These are phyloP conservation scores for Phallus indusiatus DNA, from an alignment of 768 basidiomycete genomes.

Conservation along the genomic window DNA sequence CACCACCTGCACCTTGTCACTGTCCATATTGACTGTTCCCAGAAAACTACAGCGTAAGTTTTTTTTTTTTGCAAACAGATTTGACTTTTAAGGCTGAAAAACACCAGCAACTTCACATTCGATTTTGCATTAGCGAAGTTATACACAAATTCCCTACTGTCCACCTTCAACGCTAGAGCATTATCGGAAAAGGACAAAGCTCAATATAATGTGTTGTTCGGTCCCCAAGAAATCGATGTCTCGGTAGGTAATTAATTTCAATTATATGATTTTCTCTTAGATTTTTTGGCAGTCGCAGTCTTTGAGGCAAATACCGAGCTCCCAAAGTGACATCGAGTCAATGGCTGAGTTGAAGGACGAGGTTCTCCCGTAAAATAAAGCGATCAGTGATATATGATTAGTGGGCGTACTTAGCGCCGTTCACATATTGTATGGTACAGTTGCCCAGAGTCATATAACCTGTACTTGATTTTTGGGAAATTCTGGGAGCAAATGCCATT, in stretches of 20 bases:
- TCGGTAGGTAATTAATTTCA: background rate
- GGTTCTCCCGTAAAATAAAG: too few relatives aligned
- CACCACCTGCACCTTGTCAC: background rate
- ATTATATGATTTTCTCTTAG: too few relatives aligned
- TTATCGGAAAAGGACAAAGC: background rate
- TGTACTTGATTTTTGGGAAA: too few relatives aligned
- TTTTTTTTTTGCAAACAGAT: background rate
- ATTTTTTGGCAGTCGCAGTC: too few relatives aligned
- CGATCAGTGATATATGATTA: too few relatives aligned
- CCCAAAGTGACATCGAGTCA: too few relatives aligned
- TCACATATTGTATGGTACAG: too few relatives aligned
- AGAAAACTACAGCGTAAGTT: background rate
- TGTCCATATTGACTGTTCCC: background rate
- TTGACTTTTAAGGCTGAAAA: background rate
- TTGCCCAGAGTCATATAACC: too few relatives aligned
- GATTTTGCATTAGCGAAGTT: constrained; percentile 25
- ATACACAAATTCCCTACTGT: constrained; percentile 27
- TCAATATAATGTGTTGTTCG: background rate
- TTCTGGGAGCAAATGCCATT: too few relatives aligned
- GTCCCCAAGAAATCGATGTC: background rate
- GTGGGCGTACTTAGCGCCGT: too few relatives aligned
- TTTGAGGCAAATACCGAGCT: too few relatives aligned
- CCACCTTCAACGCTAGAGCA: constrained; percentile 23
- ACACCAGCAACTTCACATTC: constrained; percentile 15
- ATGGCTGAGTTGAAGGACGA: too few relatives aligned